Evolutionary conservation across 2,329 filamentous ascomycete genomes (phyloP).

Genomic region (Boeremia exigua): DNA sequence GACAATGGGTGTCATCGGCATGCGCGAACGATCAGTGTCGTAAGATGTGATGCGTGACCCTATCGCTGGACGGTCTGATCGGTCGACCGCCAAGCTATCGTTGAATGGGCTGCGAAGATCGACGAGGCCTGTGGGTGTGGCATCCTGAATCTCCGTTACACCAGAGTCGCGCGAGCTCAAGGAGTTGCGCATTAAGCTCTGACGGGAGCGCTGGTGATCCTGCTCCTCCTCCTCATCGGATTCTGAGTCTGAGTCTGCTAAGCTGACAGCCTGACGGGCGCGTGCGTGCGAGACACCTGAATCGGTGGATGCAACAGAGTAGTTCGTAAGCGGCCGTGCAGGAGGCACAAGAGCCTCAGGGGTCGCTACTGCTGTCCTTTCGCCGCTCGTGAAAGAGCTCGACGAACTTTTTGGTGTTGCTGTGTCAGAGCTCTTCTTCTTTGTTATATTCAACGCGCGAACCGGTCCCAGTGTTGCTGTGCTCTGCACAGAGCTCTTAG

Average conservation of each 20-base stretch:
- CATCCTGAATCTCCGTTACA: constrained; percentile 43
- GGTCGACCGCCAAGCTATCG: constrained; percentile 36
- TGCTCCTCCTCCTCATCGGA: constrained; percentile 43
- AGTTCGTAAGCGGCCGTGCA: constrained; percentile 38
- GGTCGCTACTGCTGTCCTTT: constrained; percentile 33
- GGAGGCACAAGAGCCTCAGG: constrained; percentile 32
- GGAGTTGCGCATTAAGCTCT: constrained; percentile 38
- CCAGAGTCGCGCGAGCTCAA: constrained; percentile 36
- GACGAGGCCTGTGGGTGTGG: constrained; percentile 43
- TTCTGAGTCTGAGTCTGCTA: constrained; percentile 40
- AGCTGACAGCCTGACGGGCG: constrained; percentile 32
- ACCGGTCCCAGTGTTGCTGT: constrained; percentile 52
- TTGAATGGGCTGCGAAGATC: constrained; percentile 42
- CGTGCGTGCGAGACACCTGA: constrained; percentile 42
- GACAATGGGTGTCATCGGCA: constrained; percentile 53
- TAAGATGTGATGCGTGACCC: constrained; percentile 41
- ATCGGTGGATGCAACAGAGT: constrained; percentile 41
- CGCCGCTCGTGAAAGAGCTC: constrained; percentile 24
- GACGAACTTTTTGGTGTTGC: constrained; percentile 39
- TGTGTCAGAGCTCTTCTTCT: constrained; percentile 41
- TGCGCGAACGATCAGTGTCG: constrained; percentile 34
- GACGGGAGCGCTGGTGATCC: constrained; percentile 42
- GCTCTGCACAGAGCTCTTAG: constrained; percentile 46
- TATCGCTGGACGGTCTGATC: constrained; percentile 28
- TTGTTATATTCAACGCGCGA: constrained; percentile 54